These are phyloP conservation scores for Tremella mesenterica DNA, from an alignment of 768 basidiomycete genomes.

Conservation along the genomic window DNA sequence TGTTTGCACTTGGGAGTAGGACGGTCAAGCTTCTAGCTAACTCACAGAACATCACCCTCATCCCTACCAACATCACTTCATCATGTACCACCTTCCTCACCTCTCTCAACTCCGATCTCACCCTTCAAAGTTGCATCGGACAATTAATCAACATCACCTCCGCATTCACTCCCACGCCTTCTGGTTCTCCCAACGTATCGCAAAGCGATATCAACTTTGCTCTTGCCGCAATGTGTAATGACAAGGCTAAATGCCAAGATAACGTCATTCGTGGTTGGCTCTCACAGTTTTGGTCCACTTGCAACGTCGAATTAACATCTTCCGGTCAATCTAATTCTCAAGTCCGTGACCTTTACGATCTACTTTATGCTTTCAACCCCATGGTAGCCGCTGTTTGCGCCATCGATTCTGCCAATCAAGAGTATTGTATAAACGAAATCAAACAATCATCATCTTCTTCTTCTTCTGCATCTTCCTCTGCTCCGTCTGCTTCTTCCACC, in stretches of 20 bases:
- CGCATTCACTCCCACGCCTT: constrained; percentile 47
- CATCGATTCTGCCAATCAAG: constrained; percentile 58
- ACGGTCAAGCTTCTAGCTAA: too few relatives aligned
- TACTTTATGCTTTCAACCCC: constrained; percentile 63
- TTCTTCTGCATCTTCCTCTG: constrained; percentile 11
- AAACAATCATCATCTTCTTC: constrained; percentile 11
- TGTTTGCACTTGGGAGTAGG: too few relatives aligned
- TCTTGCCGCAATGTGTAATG: constrained; percentile 54
- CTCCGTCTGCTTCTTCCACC: constrained; percentile 20
- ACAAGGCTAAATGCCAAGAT: constrained; percentile 45
- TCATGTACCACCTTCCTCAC: constrained; percentile 54
- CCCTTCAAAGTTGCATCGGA: constrained; percentile 48
- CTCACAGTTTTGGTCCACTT: constrained; percentile 61
- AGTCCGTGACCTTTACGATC: constrained; percentile 66
- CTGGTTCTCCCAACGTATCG: constrained; percentile 46
- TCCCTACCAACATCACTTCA: constrained; percentile 59
- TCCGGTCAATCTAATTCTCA: constrained; percentile 39
- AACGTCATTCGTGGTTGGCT: constrained; percentile 57
- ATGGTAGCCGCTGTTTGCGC: constrained; percentile 62
- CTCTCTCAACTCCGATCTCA: constrained; percentile 55
- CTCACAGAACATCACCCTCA: constrained; percentile 47
- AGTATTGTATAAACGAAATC: constrained; percentile 59
- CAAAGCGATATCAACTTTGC: constrained; percentile 45
- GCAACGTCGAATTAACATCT: constrained; percentile 60
- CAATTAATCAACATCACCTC: constrained; percentile 51